Evolutionary conservation across 78 protist species (phyloP).

Genomic region (Chrysochromulina parva): DNA sequence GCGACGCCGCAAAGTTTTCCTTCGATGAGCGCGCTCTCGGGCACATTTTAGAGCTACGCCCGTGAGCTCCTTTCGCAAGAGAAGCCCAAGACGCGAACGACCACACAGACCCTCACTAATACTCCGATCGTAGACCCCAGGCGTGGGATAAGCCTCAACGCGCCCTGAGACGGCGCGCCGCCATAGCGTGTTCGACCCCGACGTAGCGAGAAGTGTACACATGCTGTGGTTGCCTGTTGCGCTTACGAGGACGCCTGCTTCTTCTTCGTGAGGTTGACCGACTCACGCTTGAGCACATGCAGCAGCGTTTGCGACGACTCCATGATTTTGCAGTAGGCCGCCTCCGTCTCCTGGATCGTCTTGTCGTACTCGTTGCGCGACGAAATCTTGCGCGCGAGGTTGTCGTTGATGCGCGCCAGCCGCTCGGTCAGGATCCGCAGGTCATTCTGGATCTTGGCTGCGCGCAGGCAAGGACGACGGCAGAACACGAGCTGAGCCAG

Average conservation of each 20-base stretch:
- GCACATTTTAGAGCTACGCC: too few relatives aligned
- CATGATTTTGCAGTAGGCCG: conserved; percentile 61
- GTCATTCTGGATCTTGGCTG: conserved; percentile 45
- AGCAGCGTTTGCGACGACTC: conserved; percentile 68
- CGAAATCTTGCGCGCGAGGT: conserved; percentile 22
- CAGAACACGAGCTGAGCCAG: neutral
- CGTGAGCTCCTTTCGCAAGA: too few relatives aligned
- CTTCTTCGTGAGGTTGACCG: conserved; percentile 32
- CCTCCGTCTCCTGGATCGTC: conserved; percentile 65
- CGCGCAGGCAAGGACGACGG: neutral
- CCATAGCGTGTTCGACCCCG: too few relatives aligned
- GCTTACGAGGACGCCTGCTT: neutral
- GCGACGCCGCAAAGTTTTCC: too few relatives aligned
- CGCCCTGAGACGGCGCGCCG: too few relatives aligned
- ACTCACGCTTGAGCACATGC: conserved; percentile 61
- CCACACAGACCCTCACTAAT: too few relatives aligned
- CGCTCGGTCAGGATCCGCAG: conserved; percentile 42
- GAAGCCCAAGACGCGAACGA: too few relatives aligned
- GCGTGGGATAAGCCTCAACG: too few relatives aligned
- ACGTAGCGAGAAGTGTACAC: too few relatives aligned
- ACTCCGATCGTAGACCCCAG: too few relatives aligned
- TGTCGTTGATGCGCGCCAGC: conserved; percentile 36
- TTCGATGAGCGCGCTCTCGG: too few relatives aligned
- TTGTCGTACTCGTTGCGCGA: conserved; percentile 52
- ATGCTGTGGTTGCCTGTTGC: too few relatives aligned